Base-by-base conservation (phyloP, 768 basidiomycete species). In the Russula virescens region DNA sequence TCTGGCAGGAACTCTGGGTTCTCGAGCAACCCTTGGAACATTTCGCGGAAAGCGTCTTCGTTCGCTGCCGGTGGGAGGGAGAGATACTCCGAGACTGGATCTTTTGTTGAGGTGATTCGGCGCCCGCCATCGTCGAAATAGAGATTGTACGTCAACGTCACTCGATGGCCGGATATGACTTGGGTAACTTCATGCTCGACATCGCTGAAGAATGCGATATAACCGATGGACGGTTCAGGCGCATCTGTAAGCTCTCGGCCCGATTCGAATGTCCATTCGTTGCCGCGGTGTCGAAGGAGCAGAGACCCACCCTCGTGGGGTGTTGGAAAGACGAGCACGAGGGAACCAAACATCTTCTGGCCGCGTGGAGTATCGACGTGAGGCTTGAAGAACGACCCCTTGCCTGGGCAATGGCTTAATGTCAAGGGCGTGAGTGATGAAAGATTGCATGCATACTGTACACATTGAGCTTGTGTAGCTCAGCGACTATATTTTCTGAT, bases 121-220 rank as follows among this genome's bases (percentile, higher is more conserved):
- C 11, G n/a, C 13, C 25, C 48, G 13, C 13, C 4, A 9, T 67
- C 61, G 43, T 53, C 56, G 47, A 65, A 70, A 61, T 74, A 73
- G n/a, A 79, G 73, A 63, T 78, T 79, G 68, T 77, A 80, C 1
- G 80, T 77, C 52, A 82, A 47, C 4, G 77, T 81, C 45, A 82
- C 72, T 3, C 81, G 75, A 28, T 75, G 68, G 0, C 81, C 80
- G 0, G 74, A 72, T 5, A 40, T 71, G 57, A 81, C 77, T 0
- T 70, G 73, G 21, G 72, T 49, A 55, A 82, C 77, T 57, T 82
- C 79, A 60, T 80, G 78, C 47, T 80, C 75, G 60, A 79, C 71
- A 47, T 81, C 79, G 45, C 74, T 73, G 69, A 73, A 77, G 62
- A 81, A 79, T 13, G 78, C 76, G 31, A 72, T 69, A 68, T 77